These are phyloP conservation scores for Inga oerstediana DNA, from an alignment of 306 rosid species.

Conservation along the genomic window DNA sequence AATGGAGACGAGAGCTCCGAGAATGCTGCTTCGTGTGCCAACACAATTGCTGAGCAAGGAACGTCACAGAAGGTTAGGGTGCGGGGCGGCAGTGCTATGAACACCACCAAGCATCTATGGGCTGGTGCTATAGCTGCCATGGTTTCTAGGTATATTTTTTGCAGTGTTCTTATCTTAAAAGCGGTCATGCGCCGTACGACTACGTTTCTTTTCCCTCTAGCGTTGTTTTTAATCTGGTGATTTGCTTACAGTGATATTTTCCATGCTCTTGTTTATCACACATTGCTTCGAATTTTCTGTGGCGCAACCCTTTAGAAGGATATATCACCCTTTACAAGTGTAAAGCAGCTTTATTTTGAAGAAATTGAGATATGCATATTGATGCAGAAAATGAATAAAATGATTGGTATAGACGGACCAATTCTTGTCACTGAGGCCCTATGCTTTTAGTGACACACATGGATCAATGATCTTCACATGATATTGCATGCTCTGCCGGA, in stretches of 20 bases:
- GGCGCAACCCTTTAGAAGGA: neutral
- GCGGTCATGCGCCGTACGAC: neutral
- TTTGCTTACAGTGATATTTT: neutral
- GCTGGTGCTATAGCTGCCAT: slow-evolving; percentile 97
- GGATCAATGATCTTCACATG: neutral
- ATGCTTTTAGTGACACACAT: neutral
- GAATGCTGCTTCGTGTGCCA: slow-evolving; percentile 23
- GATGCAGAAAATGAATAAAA: neutral
- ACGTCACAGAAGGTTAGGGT: slow-evolving; percentile 42
- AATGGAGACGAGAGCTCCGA: slow-evolving; percentile 55
- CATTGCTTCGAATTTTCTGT: neutral
- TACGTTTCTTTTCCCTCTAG: neutral
- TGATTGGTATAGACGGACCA: neutral
- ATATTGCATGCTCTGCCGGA: neutral
- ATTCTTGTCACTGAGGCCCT: neutral
- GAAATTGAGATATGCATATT: neutral
- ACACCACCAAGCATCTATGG: slow-evolving; percentile 92
- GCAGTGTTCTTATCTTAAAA: neutral
- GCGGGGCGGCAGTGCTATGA: slow-evolving; percentile 64
- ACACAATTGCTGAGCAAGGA: slow-evolving; percentile 33
- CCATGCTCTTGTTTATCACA: neutral
- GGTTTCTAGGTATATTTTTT: slow-evolving; percentile 80
- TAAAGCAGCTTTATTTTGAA: neutral
- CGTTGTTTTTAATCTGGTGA: neutral
- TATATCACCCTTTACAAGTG: neutral